A percentile compares a stretch with the other conserved stretches of the same genome.
Conservation (phyloP, 805 yeast species). For the Kregervanrija fluxuum region DNA sequence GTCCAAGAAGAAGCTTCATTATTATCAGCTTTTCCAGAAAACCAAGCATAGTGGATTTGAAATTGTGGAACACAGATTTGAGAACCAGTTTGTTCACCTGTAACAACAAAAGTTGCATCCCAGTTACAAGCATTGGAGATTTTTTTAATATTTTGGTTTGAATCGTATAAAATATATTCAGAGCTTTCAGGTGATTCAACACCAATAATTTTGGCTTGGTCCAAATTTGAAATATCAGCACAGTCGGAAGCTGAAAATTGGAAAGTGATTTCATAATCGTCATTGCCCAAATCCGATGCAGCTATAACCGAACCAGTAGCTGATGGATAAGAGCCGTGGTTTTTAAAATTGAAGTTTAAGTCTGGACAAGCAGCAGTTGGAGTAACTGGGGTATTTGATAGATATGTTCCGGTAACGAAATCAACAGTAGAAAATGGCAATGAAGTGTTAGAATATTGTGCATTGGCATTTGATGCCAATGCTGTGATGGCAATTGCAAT, state of each 20-base stretch:
- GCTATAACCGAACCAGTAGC: constrained; percentile 11
- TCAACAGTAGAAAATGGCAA: constrained; percentile 1
- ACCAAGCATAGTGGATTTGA: constrained; percentile 28
- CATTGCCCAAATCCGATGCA: constrained; percentile 7
- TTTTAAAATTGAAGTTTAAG: constrained; percentile 11
- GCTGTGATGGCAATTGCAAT: constrained; percentile 10
- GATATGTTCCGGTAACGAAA: constrained; percentile 7
- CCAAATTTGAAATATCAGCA: constrained; percentile 14
- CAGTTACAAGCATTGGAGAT: constrained; percentile 23
- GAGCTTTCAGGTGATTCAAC: constrained; percentile 21
- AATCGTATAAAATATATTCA: constrained; percentile 19
- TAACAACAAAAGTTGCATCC: constrained; percentile 21
- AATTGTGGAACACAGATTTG: constrained; percentile 19
- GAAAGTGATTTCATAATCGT: constrained; percentile 12
- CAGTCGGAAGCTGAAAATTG: constrained; percentile 10
- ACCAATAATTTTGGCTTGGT: constrained; percentile 24
- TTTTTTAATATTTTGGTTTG: constrained; percentile 13
- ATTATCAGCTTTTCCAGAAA: constrained; percentile 16
- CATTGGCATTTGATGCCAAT: neutral
- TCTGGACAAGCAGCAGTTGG: constrained; percentile 9
- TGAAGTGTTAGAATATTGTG: constrained; percentile 1
- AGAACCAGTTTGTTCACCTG: constrained; percentile 12
- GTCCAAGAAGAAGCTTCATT: constrained; percentile 9
- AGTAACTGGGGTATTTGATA: neutral
- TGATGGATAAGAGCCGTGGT: constrained; percentile 11